Evolutionary conservation across 2,329 filamentous ascomycete genomes (phyloP).

Genomic region (Sporothrix pallida): DNA sequence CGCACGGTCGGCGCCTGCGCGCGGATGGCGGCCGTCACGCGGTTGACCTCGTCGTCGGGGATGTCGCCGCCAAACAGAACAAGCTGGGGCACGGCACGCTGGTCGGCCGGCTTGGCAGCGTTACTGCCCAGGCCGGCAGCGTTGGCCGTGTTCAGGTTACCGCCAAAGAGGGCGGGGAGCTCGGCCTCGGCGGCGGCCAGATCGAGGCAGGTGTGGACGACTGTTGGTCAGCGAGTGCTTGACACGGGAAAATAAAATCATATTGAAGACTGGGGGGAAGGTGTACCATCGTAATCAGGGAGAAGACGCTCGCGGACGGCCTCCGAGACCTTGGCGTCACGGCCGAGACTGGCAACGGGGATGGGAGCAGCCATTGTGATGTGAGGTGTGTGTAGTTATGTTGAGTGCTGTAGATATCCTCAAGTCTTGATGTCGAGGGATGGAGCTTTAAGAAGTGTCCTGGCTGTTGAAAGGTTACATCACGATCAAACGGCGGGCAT

Average conservation of each 20-base stretch:
- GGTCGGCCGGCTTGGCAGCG: conserved; percentile 25
- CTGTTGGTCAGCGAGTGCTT: conserved; percentile 15
- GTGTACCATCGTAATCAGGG: conserved; percentile 36
- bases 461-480: not conserved
- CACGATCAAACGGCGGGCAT: not conserved
- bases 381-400: not conserved
- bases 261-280: not conserved
- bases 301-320: conserved; percentile 35
- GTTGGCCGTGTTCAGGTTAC: conserved; percentile 74
- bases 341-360: conserved; percentile 36
- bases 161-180: conserved; percentile 90
- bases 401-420: not conserved
- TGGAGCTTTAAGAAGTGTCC: not conserved
- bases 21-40: conserved; percentile 35
- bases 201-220: conserved; percentile 37
- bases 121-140: conserved; percentile 40
- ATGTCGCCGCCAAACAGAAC: conserved; percentile 41
- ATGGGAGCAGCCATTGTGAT: conserved; percentile 33
- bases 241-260: not conserved
- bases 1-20: conserved; percentile 31
- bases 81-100: conserved; percentile 38
- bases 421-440: not conserved
- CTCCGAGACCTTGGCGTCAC: conserved; percentile 37
- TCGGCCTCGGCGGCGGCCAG: conserved; percentile 83
- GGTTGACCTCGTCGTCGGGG: conserved; percentile 36